Conservation (phyloP, 164 flowering plant genomes). For the Sedum album region DNA sequence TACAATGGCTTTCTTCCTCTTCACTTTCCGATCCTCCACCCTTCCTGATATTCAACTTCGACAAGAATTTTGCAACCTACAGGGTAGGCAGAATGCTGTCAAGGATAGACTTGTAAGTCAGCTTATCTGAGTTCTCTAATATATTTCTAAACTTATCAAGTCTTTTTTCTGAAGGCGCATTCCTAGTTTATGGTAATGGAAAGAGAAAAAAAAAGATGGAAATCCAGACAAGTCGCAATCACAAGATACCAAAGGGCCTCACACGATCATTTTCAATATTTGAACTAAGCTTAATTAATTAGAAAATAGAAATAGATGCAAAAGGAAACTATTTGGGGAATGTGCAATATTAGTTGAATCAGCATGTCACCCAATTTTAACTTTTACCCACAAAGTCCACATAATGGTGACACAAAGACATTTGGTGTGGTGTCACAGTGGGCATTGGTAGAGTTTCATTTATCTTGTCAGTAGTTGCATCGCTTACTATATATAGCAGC, state of each 20-base stretch:
- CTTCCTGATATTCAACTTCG: conserved; percentile 34
- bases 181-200: neutral
- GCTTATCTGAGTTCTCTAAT: neutral
- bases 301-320: neutral
- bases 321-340: neutral
- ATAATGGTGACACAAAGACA: neutral
- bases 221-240: neutral
- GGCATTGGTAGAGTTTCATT: neutral
- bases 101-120: neutral
- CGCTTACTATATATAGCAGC: no score
- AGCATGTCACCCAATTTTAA: neutral
- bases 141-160: neutral
- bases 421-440: neutral
- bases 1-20: conserved; percentile 14
- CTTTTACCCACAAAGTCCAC: neutral
- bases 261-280: neutral
- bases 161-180: neutral
- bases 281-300: neutral
- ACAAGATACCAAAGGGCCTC: neutral
- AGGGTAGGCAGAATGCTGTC: neutral
- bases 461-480: neutral
- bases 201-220: neutral
- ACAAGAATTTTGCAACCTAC: conserved; percentile 48
- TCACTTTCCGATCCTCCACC: conserved; percentile 16
- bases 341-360: no score